A percentile compares a stretch with the other conserved stretches of the same genome.
phyloP scores from a whole-genome alignment of 2,329 filamentous ascomycete species.

The Ascochyta koolunga region DNA sequence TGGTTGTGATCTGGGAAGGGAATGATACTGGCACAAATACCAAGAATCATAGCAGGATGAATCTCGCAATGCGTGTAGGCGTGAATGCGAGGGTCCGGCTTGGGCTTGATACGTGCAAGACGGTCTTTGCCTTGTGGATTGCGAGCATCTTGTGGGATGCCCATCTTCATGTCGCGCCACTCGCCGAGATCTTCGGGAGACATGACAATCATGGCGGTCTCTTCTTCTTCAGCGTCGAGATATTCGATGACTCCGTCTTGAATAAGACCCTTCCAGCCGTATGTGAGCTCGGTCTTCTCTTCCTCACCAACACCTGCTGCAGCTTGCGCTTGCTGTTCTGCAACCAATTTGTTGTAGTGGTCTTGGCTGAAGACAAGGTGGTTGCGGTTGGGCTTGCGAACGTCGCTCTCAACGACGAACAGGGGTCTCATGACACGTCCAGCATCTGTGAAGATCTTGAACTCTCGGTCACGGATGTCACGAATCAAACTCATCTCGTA shows the following conservation, averaged over 20 bases:
- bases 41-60: conserved; percentile 97
- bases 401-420: conserved; percentile 89
- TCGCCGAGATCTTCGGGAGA: conserved; percentile 90
- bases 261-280: conserved; percentile 88
- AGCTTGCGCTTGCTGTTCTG: conserved; percentile 68
- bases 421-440: conserved; percentile 92
- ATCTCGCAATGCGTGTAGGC: conserved; percentile 99
- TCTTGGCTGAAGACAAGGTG: conserved; percentile 81
- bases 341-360: conserved; percentile 76
- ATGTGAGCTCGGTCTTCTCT: conserved; percentile 66
- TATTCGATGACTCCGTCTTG: conserved; percentile 90
- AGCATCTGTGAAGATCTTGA: conserved; percentile 98
- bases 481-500: conserved; percentile 93
- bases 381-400: conserved; percentile 74
- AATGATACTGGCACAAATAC: conserved; percentile 98
- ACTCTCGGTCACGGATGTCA: conserved; percentile 95
- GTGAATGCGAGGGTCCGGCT: conserved; percentile 84
- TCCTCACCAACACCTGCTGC: conserved; percentile 63
- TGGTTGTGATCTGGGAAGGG: conserved; percentile 99
- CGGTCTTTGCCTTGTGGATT: conserved; percentile 71
- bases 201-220: conserved; percentile 99
- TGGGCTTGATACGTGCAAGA: conserved; percentile 86
- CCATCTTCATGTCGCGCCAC: conserved; percentile 55
- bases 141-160: conserved; percentile 35
- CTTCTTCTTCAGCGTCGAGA: conserved; percentile 96